Percentiles rank a stretch among this genome's conserved stretches.
Evolutionary conservation across 345 rosid species (phyloP).

Genomic region (Gossypium turneri): DNA sequence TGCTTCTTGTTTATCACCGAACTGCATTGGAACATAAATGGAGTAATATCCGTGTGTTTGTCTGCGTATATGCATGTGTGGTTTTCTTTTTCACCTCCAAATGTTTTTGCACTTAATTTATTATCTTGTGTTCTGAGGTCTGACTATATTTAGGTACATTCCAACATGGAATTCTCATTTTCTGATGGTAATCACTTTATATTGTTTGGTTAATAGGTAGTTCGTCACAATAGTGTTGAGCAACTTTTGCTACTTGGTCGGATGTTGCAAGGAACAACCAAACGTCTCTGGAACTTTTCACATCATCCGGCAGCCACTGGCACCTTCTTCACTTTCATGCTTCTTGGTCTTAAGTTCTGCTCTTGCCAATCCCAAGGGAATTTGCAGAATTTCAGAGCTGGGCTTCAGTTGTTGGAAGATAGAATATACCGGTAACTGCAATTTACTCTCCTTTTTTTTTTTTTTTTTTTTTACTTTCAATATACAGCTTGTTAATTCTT

Average conservation of each 20-base stretch:
- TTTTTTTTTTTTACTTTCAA: neutral
- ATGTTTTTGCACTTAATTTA: neutral
- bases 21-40: conserved; percentile 3
- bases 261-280: conserved; percentile 83
- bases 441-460: neutral
- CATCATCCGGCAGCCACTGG: conserved; percentile 97
- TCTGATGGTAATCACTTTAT: neutral
- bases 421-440: conserved; percentile 75
- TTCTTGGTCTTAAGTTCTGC: conserved; percentile 96
- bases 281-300: conserved; percentile 85
- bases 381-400: conserved; percentile 79
- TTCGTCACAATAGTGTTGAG: conserved; percentile 84
- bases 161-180: conserved; percentile 2
- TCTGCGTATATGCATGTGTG: neutral
- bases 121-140: neutral
- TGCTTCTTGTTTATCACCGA: conserved; percentile 17
- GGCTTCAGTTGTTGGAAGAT: conserved; percentile 92
- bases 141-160: neutral
- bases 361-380: conserved; percentile 81
- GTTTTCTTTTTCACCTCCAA: neutral
- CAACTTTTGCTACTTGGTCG: conserved; percentile 95
- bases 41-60: neutral
- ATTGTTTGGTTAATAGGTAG: conserved; percentile 48
- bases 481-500: neutral
- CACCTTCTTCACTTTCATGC: conserved; percentile 94